Evolutionary conservation across 1,284 basidiomycete genomes (phyloP).

Genomic region (Neolentinus lepideus): DNA sequence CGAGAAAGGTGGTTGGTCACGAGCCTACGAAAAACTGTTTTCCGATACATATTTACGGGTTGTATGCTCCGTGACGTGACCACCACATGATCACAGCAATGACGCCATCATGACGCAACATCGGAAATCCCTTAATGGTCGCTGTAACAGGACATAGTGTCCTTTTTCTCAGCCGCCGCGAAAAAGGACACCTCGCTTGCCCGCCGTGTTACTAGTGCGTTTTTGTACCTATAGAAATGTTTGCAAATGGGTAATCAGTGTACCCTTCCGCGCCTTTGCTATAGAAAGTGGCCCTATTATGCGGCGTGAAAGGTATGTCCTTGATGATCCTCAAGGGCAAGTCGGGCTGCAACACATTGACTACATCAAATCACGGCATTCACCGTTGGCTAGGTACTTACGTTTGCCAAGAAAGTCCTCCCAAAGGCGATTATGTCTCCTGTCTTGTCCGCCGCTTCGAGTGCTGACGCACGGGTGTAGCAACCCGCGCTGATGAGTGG

Average conservation of each 20-base stretch:
- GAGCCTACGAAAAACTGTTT: too few species aligned
- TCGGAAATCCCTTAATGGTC: too few species aligned
- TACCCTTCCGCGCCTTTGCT: constrained; percentile 25
- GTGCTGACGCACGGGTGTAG: constrained; percentile 8
- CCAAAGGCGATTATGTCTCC: constrained; percentile 31
- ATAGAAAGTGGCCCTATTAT: constrained; percentile 29
- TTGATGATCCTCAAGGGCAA: constrained; percentile 36
- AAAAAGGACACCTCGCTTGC: too few species aligned
- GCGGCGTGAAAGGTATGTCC: constrained; percentile 23
- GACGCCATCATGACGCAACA: too few species aligned
- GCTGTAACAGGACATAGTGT: too few species aligned
- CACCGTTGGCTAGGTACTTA: constrained; percentile 18
- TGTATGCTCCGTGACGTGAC: too few species aligned
- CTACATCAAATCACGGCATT: constrained; percentile 8
- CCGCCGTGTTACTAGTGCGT: too few species aligned
- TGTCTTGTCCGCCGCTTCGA: constrained; percentile 15
- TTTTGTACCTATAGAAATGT: too few species aligned
- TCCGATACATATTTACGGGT: too few species aligned
- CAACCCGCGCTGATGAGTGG: constrained; percentile 29
- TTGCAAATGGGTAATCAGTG: constrained; percentile 30
- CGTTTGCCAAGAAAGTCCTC: constrained; percentile 33
- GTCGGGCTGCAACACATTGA: constrained; percentile 32
- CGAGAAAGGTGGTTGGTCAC: too few species aligned
- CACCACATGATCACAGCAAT: too few species aligned
- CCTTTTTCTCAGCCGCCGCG: too few species aligned